Evolutionary conservation across 2,329 filamentous ascomycete species (phyloP).

Genomic region (Teratosphaeria destructans): DNA sequence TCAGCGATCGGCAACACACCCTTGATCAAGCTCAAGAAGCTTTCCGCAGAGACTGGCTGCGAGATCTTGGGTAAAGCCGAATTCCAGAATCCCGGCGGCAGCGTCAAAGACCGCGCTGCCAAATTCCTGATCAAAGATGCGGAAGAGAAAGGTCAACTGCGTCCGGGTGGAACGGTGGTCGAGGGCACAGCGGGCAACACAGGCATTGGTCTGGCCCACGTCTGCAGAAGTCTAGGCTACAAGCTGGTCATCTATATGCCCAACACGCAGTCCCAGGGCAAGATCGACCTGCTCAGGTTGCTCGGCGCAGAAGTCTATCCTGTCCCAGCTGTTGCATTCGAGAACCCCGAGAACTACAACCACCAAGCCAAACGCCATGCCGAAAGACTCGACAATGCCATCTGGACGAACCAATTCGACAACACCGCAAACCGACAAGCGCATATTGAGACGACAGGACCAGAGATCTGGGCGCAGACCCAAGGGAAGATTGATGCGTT

Average conservation of each 20-base stretch:
- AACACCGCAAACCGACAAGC: constrained; percentile 89
- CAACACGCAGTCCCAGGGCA: constrained; percentile 94
- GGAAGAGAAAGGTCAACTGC: constrained; percentile 73
- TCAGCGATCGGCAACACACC: constrained; percentile 95
- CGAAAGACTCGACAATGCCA: constrained; percentile 73
- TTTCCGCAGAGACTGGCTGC: constrained; percentile 87
- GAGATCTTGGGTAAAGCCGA: constrained; percentile 93
- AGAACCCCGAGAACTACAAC: constrained; percentile 95
- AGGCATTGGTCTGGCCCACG: constrained; percentile 92
- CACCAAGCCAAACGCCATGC: constrained; percentile 88
- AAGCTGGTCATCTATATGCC: constrained; percentile 99
- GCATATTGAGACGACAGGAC: constrained; percentile 92
- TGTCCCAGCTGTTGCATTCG: constrained; percentile 89
- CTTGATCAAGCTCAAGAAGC: constrained; percentile 75
- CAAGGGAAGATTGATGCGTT: constrained; percentile 80
- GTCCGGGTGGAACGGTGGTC: constrained; percentile 82
- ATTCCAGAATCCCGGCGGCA: constrained; percentile 96
- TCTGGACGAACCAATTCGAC: constrained; percentile 99
- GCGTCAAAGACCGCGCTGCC: constrained; percentile 91
- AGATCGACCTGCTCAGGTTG: constrained; percentile 83
- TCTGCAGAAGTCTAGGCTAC: constrained; percentile 86
- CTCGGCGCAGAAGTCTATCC: constrained; percentile 93
- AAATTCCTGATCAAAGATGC: constrained; percentile 90
- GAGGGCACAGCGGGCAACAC: constrained; percentile 98
- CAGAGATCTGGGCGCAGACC: constrained; percentile 95